phyloP scores from a whole-genome alignment of 129 eudicot genomes.

The Logfia minima region DNA sequence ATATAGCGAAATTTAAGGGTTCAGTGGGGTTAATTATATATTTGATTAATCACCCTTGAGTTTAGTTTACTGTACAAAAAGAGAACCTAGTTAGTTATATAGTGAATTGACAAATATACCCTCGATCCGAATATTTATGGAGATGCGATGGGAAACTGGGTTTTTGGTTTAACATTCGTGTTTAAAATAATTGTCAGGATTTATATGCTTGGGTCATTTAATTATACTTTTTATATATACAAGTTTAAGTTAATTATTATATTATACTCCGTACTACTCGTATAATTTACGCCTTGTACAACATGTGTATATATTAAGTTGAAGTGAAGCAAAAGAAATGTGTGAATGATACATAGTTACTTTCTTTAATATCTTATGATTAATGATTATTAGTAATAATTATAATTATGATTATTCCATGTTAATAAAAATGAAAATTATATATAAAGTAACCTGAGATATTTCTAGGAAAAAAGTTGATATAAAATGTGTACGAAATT shows the following conservation, averaged over 20 bases:
- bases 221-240: not conserved
- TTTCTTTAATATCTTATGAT: not conserved
- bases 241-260: not conserved
- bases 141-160: constrained; percentile 5
- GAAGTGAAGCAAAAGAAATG: not conserved
- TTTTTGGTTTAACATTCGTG: not conserved
- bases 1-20: constrained; percentile 31
- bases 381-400: no score
- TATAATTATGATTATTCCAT: not conserved
- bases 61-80: constrained; percentile 7
- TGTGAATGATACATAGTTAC: not conserved
- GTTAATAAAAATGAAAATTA: not conserved
- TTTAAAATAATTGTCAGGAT: not conserved
- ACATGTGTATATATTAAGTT: not conserved
- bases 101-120: not conserved
- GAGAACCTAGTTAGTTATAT: not conserved
- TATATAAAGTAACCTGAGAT: not conserved
- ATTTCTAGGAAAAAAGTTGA: not conserved
- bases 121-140: constrained; percentile 24
- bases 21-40: constrained; percentile 22
- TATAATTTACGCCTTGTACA: no score
- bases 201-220: not conserved
- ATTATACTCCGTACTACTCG: no score
- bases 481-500: not conserved
- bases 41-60: constrained; percentile 9